Evolutionary conservation across 2,329 filamentous ascomycete species (phyloP), one percentile per base, ranked within the genome.

Genomic region (Lasiodiplodia sp.): DNA sequence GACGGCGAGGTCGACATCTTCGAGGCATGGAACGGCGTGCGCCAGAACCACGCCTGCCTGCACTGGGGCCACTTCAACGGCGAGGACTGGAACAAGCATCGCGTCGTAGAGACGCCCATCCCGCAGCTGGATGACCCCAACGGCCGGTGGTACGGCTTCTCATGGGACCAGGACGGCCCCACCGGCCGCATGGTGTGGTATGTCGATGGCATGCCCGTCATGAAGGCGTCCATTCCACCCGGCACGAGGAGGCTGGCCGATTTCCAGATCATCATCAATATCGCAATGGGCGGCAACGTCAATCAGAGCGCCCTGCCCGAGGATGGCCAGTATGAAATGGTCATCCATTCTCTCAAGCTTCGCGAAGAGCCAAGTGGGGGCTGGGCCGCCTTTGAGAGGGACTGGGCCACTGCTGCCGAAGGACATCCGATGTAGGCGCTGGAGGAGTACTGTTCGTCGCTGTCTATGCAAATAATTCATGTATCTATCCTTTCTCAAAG

Each of bases 211-310:
- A 75, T 78, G 40, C 80, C 86, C 0, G 84, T 88, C 1, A 89
- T 89, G 87, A 88, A 85, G 76, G 86, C 82, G 0, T 72, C 75
- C 2, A 85, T 87, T 28, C 87, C 87, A 0, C 71, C 74, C 1
- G 86, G 86, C 0, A 88, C 85, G 2, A 78, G 87, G 14, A 81
- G 83, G 6, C 82, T 89, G 77, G 82, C 84, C 67, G 87, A 89
- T 31, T 88, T 84, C 77, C 83, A 82, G 21, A 78, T 89, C 10
- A 76, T 89, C 69, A 81, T 89, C 21, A 89, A 89, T 69, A 81
- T 89, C n/a, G 87, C 87, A 1, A 88, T 89, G 84, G 87, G 87
- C 0, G 87, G 87, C 0, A 88, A 86, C 69, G 87, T 89, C 5
- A 88, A 86, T 71, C 76, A 82, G 18, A 86, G 86, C 0, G 82